phyloP scores from a whole-genome alignment of 257 asterid genomes.

The Plectranthus barbatus region DNA sequence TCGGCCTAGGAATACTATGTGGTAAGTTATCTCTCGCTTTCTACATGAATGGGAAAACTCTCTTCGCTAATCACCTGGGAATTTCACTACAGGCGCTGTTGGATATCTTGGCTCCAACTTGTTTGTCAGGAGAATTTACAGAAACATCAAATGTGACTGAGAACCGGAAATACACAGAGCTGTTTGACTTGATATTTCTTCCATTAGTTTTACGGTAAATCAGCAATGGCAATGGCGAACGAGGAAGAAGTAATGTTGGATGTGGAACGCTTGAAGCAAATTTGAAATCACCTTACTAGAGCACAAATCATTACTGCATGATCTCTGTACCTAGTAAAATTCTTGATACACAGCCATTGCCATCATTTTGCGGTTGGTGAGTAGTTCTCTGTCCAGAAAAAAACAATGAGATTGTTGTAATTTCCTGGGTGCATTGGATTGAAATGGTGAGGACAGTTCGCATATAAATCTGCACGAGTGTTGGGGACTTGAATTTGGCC shows the following conservation, averaged over 20 bases:
- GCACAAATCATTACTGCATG: constrained; percentile 6
- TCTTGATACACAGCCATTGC: too few species aligned
- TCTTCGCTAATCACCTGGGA: not conserved
- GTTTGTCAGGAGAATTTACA: constrained; percentile 90
- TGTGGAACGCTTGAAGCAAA: not conserved
- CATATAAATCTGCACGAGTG: not conserved
- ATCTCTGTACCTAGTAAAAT: constrained; percentile 31
- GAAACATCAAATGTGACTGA: constrained; percentile 90
- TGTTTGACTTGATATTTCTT: constrained; percentile 5
- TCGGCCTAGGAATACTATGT: constrained; percentile 70
- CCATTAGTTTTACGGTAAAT: not conserved
- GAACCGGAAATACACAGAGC: not conserved
- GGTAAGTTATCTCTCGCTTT: constrained; percentile 34
- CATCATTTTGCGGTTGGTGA: too few species aligned
- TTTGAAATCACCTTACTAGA: not conserved
- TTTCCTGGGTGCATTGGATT: not conserved
- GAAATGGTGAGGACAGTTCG: constrained; percentile 6
- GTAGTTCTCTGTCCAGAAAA: not conserved
- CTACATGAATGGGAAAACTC: not conserved
- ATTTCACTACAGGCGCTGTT: constrained; percentile 80
- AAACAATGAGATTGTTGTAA: not conserved
- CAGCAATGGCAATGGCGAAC: not conserved
- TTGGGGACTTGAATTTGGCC: constrained; percentile 7
- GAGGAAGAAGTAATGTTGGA: not conserved
- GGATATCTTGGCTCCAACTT: constrained; percentile 87